Evolutionary conservation across 768 basidiomycete species (phyloP), one percentile per base, ranked within the genome.

Genomic region (Mycena capillaripes): DNA sequence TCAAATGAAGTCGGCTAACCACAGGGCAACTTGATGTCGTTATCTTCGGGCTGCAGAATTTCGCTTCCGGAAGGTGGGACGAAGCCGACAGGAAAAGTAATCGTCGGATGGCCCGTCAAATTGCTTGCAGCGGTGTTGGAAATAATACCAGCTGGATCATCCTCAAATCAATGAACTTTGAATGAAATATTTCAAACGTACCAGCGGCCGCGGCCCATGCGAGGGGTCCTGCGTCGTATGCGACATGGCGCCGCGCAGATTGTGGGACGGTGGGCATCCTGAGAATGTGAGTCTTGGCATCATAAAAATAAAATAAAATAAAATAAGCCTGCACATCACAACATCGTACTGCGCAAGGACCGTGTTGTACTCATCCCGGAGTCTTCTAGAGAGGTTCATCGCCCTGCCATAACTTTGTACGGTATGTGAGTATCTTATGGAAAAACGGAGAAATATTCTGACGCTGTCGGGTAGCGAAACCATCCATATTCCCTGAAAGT

Each of bases 81-180:
- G 72, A 80, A 80, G 2, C 84, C 84, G 30, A 82, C 79, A 0
- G 84, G 83, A 25, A 85, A 73, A 14, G 81, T 79, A 44, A 84
- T 71, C 1, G 79, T 77, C 16, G 83, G 84, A 61, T 85, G 84
- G 3, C 82, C 84, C 0, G 83, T 81, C 21, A 64, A 29, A 57
- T 69, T 75, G 53, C 70, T 71, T n/a, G 69, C 69, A 29, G 70
- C 70, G 30, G 70, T 71, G 64, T 74, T 70, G n/a, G 66, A 38
- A 19, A n/a, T 30, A 44, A 66, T 59, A 8, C 72, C 72, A 25
- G 69, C 72, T 73, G 14, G 2, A 30, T 60, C 9, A 23, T 8
- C 19, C n/a, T 53, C 14, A 23, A 7, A 48, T 52, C 29, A 38
- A 21, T 14, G 44, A 36, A 25, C 17, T 3, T 19, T 40, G 10